These are phyloP conservation scores for Sechiopsis laciniata DNA, from an alignment of 306 rosid species.

Conservation along the genomic window DNA sequence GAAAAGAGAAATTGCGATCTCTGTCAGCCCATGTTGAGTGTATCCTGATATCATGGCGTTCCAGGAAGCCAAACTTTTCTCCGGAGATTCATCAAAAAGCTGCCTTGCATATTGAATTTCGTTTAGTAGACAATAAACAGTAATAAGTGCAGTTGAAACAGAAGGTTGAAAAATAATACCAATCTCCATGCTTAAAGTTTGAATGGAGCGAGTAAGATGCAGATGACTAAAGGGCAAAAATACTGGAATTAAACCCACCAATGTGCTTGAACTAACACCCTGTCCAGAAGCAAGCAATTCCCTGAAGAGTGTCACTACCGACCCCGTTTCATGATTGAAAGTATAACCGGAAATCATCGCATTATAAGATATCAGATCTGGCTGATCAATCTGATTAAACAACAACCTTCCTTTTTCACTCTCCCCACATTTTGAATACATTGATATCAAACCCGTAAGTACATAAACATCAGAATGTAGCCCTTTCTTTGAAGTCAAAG, in stretches of 20 bases:
- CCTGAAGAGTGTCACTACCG: slow-evolving; percentile 51
- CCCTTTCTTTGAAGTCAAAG: slow-evolving; percentile 61
- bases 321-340: slow-evolving; percentile 47
- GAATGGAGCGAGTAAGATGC: slow-evolving; percentile 43
- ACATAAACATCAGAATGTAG: slow-evolving; percentile 50
- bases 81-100: slow-evolving; percentile 70
- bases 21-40: slow-evolving; percentile 78
- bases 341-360: slow-evolving; percentile 89
- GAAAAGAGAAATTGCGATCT: slow-evolving; percentile 71
- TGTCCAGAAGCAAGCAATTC: slow-evolving; percentile 52
- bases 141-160: slow-evolving; percentile 69
- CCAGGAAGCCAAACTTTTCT: slow-evolving; percentile 79
- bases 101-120: slow-evolving; percentile 64
- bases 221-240: slow-evolving; percentile 71
- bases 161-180: slow-evolving; percentile 54
- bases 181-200: slow-evolving; percentile 56
- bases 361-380: slow-evolving; percentile 68
- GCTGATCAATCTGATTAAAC: slow-evolving; percentile 49
- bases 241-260: slow-evolving; percentile 76
- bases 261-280: slow-evolving; percentile 59
- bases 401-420: slow-evolving; percentile 44
- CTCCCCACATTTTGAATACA: slow-evolving; percentile 72
- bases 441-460: slow-evolving; percentile 70
- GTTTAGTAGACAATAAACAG: slow-evolving; percentile 60
- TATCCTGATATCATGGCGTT: slow-evolving; percentile 95